Evolutionary conservation across 2,329 filamentous ascomycete species (phyloP).

Genomic region (Dissoconium aciculare): DNA sequence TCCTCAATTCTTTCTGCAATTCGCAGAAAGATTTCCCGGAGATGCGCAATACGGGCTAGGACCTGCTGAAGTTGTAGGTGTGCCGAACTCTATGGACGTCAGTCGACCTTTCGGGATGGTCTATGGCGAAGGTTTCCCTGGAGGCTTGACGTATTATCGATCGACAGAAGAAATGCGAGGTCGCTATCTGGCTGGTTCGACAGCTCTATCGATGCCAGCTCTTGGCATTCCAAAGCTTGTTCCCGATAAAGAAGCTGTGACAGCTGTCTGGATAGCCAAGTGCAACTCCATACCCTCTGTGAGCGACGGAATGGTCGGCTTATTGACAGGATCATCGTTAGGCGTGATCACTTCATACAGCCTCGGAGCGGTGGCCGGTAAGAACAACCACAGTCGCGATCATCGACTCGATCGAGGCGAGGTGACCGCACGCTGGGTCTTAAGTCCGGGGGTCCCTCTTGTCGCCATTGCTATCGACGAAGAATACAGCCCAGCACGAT

Average conservation of each 20-base stretch:
- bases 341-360: slow-evolving; percentile 74
- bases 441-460: slow-evolving; percentile 87
- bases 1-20: slow-evolving; percentile 58
- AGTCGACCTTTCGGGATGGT: slow-evolving; percentile 74
- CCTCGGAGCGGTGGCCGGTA: slow-evolving; percentile 32
- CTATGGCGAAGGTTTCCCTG: slow-evolving; percentile 73
- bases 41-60: slow-evolving; percentile 64
- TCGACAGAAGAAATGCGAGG: slow-evolving; percentile 59
- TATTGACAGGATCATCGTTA: slow-evolving; percentile 68
- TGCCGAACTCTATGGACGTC: slow-evolving; percentile 79
- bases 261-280: slow-evolving; percentile 81
- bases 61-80: slow-evolving; percentile 56
- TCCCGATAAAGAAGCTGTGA: slow-evolving; percentile 54
- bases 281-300: slow-evolving; percentile 53
- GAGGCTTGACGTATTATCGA: slow-evolving; percentile 66
- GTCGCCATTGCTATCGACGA: slow-evolving; percentile 74
- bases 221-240: slow-evolving; percentile 65
- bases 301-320: slow-evolving; percentile 65
- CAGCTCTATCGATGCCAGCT: slow-evolving; percentile 45
- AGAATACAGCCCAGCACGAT: slow-evolving; percentile 56
- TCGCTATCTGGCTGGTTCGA: slow-evolving; percentile 52
- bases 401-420: slow-evolving; percentile 56
- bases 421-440: slow-evolving; percentile 73
- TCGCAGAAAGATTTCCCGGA: slow-evolving; percentile 60
- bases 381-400: slow-evolving; percentile 37